Conservation (phyloP, 805 yeast genomes). For the Myxozyma geophila region DNA sequence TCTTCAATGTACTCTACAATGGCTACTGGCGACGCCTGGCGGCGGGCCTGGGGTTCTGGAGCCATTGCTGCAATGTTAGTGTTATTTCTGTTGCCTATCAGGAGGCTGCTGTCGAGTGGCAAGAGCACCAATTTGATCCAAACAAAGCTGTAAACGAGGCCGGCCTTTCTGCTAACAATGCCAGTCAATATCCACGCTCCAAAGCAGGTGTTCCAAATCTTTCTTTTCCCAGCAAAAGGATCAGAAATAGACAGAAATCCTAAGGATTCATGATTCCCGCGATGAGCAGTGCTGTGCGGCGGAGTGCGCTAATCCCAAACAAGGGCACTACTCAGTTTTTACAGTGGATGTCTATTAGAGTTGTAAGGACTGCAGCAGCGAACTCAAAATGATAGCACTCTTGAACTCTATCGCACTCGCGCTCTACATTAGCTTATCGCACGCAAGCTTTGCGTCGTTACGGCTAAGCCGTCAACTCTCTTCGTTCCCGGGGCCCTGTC, state of each 20-base stretch:
- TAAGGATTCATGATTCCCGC: not conserved
- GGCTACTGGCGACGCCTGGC: conserved; percentile 5
- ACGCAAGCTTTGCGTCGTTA: conserved; percentile 1
- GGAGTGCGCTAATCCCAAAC: not conserved
- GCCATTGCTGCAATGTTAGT: not conserved
- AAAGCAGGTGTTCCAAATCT: too few species aligned
- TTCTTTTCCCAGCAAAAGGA: too few species aligned
- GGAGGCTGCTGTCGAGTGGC: not conserved
- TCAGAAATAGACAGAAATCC: too few species aligned
- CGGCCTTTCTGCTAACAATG: too few species aligned
- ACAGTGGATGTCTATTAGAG: not conserved
- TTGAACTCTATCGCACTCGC: not conserved
- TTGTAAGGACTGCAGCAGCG: not conserved
- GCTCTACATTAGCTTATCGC: conserved; percentile 4
- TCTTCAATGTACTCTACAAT: conserved; percentile 33
- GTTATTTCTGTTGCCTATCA: not conserved
- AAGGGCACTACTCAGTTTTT: not conserved
- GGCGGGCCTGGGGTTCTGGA: conserved; percentile 3
- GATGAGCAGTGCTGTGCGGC: conserved; percentile 12
- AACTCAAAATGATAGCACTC: not conserved
- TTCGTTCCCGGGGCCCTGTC: not conserved
- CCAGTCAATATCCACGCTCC: not conserved
- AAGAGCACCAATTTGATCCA: not conserved
- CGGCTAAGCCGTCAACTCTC: not conserved
- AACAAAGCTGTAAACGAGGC: not conserved